phyloP scores from a whole-genome alignment of 305 asterid species.

The Caryopteris hybrid region DNA sequence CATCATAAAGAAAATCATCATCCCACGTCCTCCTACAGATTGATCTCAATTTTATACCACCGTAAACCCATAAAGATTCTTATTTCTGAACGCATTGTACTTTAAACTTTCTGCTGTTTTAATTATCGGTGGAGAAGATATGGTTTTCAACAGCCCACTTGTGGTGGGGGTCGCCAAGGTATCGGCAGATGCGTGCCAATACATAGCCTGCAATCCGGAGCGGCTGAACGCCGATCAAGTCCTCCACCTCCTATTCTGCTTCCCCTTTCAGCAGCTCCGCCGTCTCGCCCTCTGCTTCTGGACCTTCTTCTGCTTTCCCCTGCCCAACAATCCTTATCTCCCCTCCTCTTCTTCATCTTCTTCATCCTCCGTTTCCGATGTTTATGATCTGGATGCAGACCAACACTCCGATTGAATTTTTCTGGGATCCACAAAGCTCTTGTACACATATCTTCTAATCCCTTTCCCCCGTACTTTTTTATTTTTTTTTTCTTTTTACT shows the following conservation, averaged over 20 bases:
- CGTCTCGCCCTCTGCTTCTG: slow-evolving; percentile 64
- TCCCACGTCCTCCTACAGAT: not conserved
- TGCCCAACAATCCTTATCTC: slow-evolving; percentile 25
- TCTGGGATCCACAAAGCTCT: too few species aligned
- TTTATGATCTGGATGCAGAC: slow-evolving; percentile 27
- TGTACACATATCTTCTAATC: not conserved
- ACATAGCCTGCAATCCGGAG: slow-evolving; percentile 72
- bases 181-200: slow-evolving; percentile 60
- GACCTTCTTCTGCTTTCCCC: slow-evolving; percentile 60
- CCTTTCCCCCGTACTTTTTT: too few species aligned
- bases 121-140: slow-evolving; percentile 1
- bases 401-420: slow-evolving; percentile 39
- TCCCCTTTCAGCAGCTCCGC: slow-evolving; percentile 64
- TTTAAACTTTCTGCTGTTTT: too few species aligned
- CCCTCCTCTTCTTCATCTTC: slow-evolving; percentile 32
- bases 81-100: too few species aligned
- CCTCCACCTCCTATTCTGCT: slow-evolving; percentile 60
- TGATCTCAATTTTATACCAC: not conserved
- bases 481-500: too few species aligned
- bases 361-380: slow-evolving; percentile 35
- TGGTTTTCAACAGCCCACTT: slow-evolving; percentile 62
- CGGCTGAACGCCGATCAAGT: slow-evolving; percentile 57
- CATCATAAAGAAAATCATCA: not conserved
- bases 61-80: not conserved
- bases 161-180: slow-evolving; percentile 58